Percentiles rank a stretch among this genome's conserved stretches.
These are phyloP conservation scores for Hebeloma cylindrosporum DNA, from an alignment of 768 basidiomycete species.

Conservation along the genomic window DNA sequence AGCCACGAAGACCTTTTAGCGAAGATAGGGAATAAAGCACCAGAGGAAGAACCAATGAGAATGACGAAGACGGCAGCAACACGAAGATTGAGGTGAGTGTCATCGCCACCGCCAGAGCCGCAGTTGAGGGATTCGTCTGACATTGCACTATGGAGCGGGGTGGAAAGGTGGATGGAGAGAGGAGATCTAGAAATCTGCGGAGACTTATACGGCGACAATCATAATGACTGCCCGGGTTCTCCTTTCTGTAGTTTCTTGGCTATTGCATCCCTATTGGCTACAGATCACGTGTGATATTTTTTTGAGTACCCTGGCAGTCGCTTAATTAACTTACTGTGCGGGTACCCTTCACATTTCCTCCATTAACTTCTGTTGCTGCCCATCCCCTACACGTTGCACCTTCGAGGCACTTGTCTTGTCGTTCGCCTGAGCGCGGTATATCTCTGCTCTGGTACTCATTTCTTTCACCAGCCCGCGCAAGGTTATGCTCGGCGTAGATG, in stretches of 20 bases:
- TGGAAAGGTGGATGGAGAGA: constrained; percentile 12
- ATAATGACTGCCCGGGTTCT: constrained; percentile 36
- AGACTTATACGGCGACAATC: constrained; percentile 18
- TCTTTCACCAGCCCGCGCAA: constrained; percentile 42
- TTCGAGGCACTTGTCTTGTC: too few relatives aligned
- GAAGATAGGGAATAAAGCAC: constrained; percentile 73
- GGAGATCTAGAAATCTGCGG: constrained; percentile 8
- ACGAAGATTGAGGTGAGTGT: constrained; percentile 52
- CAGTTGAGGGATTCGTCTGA: constrained; percentile 36
- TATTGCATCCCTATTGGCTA: constrained; percentile 13
- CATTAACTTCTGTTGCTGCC: not conserved
- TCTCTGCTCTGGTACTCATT: constrained; percentile 18
- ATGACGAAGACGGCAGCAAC: constrained; percentile 78
- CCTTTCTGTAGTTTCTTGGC: constrained; percentile 8
- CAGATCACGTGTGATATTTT: constrained; percentile 17
- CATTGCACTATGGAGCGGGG: constrained; percentile 5
- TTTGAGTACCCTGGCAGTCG: constrained; percentile 33
- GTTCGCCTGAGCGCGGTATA: constrained; percentile 2
- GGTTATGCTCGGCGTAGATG: constrained; percentile 45
- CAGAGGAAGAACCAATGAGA: constrained; percentile 54
- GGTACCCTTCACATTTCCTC: constrained; percentile 6
- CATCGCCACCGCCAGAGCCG: constrained; percentile 50
- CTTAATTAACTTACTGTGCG: constrained; percentile 5
- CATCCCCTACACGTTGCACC: not conserved
- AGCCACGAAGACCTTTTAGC: constrained; percentile 52